Evolutionary conservation across 2,329 filamentous ascomycete genomes (phyloP).

Genomic region (Pyrenophora tritici-repentis): DNA sequence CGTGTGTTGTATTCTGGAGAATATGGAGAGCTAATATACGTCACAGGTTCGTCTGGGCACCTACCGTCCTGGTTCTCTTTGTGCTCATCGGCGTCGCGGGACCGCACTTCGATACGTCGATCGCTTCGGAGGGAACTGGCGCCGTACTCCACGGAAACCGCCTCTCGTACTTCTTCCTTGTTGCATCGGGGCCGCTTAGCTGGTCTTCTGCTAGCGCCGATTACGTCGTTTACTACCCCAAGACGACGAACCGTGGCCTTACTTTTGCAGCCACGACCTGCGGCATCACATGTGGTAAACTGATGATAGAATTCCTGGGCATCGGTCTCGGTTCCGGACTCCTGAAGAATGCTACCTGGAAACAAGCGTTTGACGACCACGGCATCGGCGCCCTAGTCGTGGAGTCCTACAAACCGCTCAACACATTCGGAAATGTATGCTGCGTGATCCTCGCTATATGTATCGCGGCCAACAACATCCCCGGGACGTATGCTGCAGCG

Average conservation of each 20-base stretch:
- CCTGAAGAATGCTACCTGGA: slow-evolving; percentile 57
- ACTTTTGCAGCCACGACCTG: slow-evolving; percentile 61
- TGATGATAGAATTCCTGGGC: slow-evolving; percentile 64
- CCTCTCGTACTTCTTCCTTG: slow-evolving; percentile 71
- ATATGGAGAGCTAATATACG: background rate
- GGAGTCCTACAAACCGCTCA: slow-evolving; percentile 62
- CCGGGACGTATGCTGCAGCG: slow-evolving; percentile 69
- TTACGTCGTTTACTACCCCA: slow-evolving; percentile 68
- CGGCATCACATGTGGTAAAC: slow-evolving; percentile 61
- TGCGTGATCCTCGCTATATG: slow-evolving; percentile 65
- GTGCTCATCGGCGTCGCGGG: slow-evolving; percentile 35
- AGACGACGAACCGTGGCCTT: slow-evolving; percentile 48
- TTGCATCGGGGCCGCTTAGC: slow-evolving; percentile 64
- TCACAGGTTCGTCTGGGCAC: slow-evolving; percentile 26
- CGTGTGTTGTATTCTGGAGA: background rate
- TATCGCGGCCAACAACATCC: slow-evolving; percentile 62
- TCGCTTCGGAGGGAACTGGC: slow-evolving; percentile 54
- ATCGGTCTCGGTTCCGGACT: slow-evolving; percentile 66
- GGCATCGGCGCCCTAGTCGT: slow-evolving; percentile 65
- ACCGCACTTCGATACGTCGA: slow-evolving; percentile 59
- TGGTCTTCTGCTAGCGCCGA: slow-evolving; percentile 66
- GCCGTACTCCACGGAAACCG: slow-evolving; percentile 59
- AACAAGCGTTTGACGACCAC: slow-evolving; percentile 59
- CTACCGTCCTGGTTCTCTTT: slow-evolving; percentile 31
- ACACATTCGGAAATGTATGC: slow-evolving; percentile 65